Evolutionary conservation across 1,284 basidiomycete species (phyloP), one percentile per base, ranked within the genome.

Genomic region (Cutaneotrichosporon sp.): DNA sequence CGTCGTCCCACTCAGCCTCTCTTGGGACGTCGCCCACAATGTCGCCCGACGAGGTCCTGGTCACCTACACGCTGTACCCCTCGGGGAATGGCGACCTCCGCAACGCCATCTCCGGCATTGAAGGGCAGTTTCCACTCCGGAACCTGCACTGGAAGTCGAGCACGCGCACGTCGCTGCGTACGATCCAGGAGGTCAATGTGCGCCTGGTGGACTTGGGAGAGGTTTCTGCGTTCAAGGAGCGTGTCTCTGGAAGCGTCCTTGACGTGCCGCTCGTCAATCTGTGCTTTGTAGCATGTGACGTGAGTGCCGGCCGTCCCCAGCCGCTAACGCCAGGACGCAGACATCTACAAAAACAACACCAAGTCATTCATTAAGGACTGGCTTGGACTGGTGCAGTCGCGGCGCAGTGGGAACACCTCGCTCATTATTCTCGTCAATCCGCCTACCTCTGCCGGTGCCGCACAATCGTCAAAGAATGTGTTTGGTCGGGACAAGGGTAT

Each of bases 301-400:
- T 92, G 45, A 59, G 78, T 68, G 13, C 12, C 14, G 21, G 9
- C 21, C 3, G n/a, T 26, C 4, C 5, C 18, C 13, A 14, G 14
- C 10, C 14, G 39, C 36, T 43, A 22, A 47, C 43, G 1, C 39
- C 61, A 96, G 91, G 90, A 94, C 69, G 83, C 79, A 54, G 93
- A 97, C 46, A 77, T 79, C 3, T 97, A 97, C 77, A 86, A 85
- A 66, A 81, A 80, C 37, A 80, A 80, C 2, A 80, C 88, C 15
- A 85, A 84, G 66, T 87, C 85, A 59, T 89, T 93, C 68, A 86
- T 97, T 59, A 88, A 88, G 65, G 89, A 94, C 59, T 97, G 93
- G 93, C 84, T 90, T 51, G 78, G 80, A 4, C 74, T 80, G 2
- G 77, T 91, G 22, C 76, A 79, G 23, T 77, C 83, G n/a, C 79